Base-by-base conservation (phyloP, 2,329 filamentous ascomycete species). In the Apiospora malaysiana region DNA sequence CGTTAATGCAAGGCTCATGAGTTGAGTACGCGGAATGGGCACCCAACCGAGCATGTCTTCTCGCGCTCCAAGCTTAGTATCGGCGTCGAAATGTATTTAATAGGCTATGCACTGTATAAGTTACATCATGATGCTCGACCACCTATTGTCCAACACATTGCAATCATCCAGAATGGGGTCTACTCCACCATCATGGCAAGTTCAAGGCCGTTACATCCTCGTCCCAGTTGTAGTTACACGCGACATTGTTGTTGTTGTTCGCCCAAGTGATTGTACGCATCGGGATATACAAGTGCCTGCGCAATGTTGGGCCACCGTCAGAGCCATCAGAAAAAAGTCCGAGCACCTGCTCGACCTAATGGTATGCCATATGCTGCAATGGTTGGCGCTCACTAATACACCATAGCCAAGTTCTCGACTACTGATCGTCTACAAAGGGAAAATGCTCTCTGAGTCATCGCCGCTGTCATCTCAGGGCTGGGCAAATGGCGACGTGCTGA, bases 351-450 rank as follows among this genome's bases (percentile, higher is more conserved):
- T 56, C 23, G 49, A 56, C 14, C 10, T 56, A 27, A 14, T 16
- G 23, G 49, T 56, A 56, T 27, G 49, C 49, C 14, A 56, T 56
- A 27, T 16, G 49, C 23, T 56, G 25, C 49, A 56, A 56, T 32
- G 49, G 49, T 56, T 56, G 49, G 49, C 49, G 49, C 49, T 56
- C 49, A 56, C 49, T 56, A 56, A 56, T 56, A 27, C 23, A 56
- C 49, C 25, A 18, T 56, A 56, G 49, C 49, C 49, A 18, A 56
- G 23, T 23, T 56, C 49, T 56, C 49, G 49, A 27, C 12, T 56
- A 27, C 49, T 56, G 12, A 56, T 56, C 49, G 16, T 56, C 16
- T 56, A 56, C 49, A 56, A 27, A 18, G 49, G 49, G 49, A 56
- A 56, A 56, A 12, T 16, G 49, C 49, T 56, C 49, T 56, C 49